A percentile compares a stretch with the other conserved stretches of the same genome.
Conservation (phyloP, 768 basidiomycete genomes). For the Tricholoma sp. region DNA sequence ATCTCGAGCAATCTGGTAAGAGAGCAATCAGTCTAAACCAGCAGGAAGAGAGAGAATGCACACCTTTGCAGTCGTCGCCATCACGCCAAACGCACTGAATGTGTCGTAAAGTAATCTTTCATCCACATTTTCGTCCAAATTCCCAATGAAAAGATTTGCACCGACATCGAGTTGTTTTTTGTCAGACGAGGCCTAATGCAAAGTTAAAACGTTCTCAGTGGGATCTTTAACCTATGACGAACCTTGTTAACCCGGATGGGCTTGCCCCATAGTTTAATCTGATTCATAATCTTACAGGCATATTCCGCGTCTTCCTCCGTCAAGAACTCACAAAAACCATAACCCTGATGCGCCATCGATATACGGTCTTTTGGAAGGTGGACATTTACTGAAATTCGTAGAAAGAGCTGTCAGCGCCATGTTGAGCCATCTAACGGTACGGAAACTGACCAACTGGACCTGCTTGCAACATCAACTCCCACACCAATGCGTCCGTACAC, state of each 20-base stretch:
- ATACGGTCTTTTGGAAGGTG: slow-evolving; percentile 98
- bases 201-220: not conserved
- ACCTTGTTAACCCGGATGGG: slow-evolving; percentile 99
- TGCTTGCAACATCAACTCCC: slow-evolving; percentile 99
- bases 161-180: slow-evolving; percentile 98
- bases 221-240: slow-evolving; percentile 26
- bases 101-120: slow-evolving; percentile 91
- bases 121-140: slow-evolving; percentile 92
- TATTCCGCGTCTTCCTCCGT: slow-evolving; percentile 99
- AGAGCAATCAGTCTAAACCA: slow-evolving; percentile 4
- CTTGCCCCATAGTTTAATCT: slow-evolving; percentile 98
- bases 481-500: slow-evolving; percentile 88
- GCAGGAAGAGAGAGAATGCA: slow-evolving; percentile 16
- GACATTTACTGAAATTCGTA: slow-evolving; percentile 68
- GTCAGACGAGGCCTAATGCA: slow-evolving; percentile 84
- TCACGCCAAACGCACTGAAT: slow-evolving; percentile 90
- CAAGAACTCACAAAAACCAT: slow-evolving; percentile 99
- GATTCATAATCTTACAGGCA: slow-evolving; percentile 99
- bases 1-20: slow-evolving; percentile 82
- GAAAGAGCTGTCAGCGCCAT: slow-evolving; percentile 1
- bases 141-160: slow-evolving; percentile 95
- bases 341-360: slow-evolving; percentile 97
- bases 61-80: slow-evolving; percentile 89
- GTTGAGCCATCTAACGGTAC: not conserved
- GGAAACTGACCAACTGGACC: slow-evolving; percentile 87